phyloP scores from a whole-genome alignment of 208 protist genomes.

The Borovskyia barvae region DNA sequence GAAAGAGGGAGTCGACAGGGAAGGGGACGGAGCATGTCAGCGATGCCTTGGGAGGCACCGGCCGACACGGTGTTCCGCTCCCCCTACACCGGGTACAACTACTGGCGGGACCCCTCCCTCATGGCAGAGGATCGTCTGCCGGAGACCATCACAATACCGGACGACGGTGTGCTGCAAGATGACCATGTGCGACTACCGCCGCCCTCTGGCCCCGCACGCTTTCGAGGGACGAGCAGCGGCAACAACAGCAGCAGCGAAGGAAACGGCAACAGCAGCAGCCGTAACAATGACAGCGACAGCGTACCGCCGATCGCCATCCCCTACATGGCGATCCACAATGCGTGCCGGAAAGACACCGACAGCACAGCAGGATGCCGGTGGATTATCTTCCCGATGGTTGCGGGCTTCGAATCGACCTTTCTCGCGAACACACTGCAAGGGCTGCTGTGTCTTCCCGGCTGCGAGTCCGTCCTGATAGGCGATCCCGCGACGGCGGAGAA shows the following conservation, averaged over 20 bases:
- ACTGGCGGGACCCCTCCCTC: slow-evolving; percentile 8
- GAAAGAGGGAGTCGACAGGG: too few species aligned
- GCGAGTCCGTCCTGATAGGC: slow-evolving; percentile 48
- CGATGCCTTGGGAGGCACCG: slow-evolving; percentile 1
- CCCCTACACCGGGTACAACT: slow-evolving; percentile 17
- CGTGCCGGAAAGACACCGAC: slow-evolving; percentile 3
- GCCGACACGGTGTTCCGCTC: neutral
- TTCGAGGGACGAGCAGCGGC: neutral
- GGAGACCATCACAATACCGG: slow-evolving; percentile 1
- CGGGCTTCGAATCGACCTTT: slow-evolving; percentile 38
- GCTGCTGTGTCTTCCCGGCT: slow-evolving; percentile 48
- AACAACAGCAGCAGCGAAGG: slow-evolving; percentile 2
- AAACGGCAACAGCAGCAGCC: neutral
- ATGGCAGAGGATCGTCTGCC: slow-evolving; percentile 7
- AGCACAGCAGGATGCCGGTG: slow-evolving; percentile 23
- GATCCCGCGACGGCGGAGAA: neutral
- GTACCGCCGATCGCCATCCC: slow-evolving; percentile 27
- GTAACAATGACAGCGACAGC: slow-evolving; percentile 1
- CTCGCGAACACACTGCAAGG: slow-evolving; percentile 48
- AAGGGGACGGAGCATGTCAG: too few species aligned
- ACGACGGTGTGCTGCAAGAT: neutral
- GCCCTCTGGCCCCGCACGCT: neutral
- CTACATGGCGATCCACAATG: slow-evolving; percentile 41
- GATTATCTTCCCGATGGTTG: slow-evolving; percentile 53
- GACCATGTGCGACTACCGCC: neutral